phyloP scores from a whole-genome alignment of 495 filamentous ascomycete species.

The Viridothelium virens region DNA sequence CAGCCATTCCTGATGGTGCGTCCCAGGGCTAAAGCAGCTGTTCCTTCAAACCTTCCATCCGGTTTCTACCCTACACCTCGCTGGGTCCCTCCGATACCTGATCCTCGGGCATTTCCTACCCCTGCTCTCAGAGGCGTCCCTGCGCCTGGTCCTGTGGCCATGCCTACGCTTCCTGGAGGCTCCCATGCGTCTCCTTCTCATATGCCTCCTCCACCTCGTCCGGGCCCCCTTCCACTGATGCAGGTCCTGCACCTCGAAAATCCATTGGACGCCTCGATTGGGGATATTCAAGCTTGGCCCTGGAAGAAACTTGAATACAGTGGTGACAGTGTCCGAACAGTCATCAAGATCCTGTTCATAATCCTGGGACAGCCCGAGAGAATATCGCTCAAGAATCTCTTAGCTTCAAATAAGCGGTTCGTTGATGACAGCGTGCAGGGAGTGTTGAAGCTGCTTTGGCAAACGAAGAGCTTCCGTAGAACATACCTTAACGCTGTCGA shows the following conservation, averaged over 20 bases:
- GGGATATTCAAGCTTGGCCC: conserved; percentile 25
- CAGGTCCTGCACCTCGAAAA: conserved; percentile 18
- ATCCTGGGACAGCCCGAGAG: neutral
- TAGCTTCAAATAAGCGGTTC: neutral
- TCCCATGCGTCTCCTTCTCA: no score
- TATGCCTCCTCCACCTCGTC: no score
- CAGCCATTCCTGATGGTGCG: no score
- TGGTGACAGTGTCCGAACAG: conserved; percentile 25
- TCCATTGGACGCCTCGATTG: conserved; percentile 10
- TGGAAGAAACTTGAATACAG: conserved; percentile 19
- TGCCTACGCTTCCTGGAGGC: no score
- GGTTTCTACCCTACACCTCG: no score
- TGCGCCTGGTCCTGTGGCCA: no score
- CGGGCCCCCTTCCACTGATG: no score
- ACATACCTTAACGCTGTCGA: neutral
- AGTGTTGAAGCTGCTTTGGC: neutral
- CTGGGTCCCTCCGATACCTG: no score
- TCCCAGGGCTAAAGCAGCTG: no score
- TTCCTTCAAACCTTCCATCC: no score
- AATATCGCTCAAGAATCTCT: neutral
- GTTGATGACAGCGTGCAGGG: neutral
- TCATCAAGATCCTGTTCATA: conserved; percentile 28
- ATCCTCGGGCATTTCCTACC: no score
- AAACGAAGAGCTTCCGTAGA: neutral
- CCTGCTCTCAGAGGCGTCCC: no score